Percentiles rank a stretch among this genome's conserved stretches.
Conservation (phyloP, 768 basidiomycete genomes). For the Infundibulicybe gibba region DNA sequence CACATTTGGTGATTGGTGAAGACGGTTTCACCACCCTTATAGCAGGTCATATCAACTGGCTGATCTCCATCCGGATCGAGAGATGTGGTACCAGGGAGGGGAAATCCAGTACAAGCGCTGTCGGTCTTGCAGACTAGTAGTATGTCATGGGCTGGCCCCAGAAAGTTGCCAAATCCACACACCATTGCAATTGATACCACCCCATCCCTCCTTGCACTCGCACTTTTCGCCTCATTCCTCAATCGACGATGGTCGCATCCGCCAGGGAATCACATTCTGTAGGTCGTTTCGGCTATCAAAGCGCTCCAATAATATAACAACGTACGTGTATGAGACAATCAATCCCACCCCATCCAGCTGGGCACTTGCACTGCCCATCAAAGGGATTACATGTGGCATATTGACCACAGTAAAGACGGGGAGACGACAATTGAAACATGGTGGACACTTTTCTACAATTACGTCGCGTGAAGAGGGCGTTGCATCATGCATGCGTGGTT, state of each 20-base stretch:
- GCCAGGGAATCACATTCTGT: constrained; percentile 92
- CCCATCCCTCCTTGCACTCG: constrained; percentile 93
- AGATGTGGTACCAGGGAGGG: constrained; percentile 43
- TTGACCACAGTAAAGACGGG: constrained; percentile 93
- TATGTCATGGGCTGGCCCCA: too few relatives aligned
- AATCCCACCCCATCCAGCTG: constrained; percentile 95
- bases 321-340: constrained; percentile 90
- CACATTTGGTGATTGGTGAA: constrained; percentile 97
- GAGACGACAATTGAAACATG: constrained; percentile 95
- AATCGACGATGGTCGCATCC: constrained; percentile 81
- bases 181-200: constrained; percentile 98
- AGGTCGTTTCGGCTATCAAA: too few relatives aligned
- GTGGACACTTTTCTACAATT: constrained; percentile 60
- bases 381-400: constrained; percentile 88
- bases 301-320: constrained; percentile 7
- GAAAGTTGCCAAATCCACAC: constrained; percentile 12
- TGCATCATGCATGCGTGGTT: constrained; percentile 9
- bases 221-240: constrained; percentile 75
- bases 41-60: constrained; percentile 81
- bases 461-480: background rate
- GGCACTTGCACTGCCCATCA: constrained; percentile 95
- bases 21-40: constrained; percentile 91
- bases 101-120: constrained; percentile 76
- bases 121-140: constrained; percentile 80
- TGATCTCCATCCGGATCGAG: constrained; percentile 31